Evolutionary conservation across 306 rosid species (phyloP).

Genomic region (Cicer cuneatum): DNA sequence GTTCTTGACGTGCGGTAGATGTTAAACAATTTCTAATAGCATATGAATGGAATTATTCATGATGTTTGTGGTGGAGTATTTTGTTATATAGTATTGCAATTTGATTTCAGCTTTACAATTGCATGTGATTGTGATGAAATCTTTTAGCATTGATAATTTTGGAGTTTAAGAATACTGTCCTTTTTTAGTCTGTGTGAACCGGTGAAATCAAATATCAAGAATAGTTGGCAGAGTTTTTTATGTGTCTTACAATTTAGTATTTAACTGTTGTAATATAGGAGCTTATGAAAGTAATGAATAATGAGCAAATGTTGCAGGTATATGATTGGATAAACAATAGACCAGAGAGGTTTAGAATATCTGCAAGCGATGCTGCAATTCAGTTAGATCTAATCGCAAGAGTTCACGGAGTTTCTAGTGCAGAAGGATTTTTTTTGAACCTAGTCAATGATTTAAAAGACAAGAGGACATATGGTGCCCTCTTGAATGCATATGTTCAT

Average conservation of each 20-base stretch:
- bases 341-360: slow-evolving; percentile 79
- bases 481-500: slow-evolving; percentile 80
- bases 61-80: not conserved
- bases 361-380: slow-evolving; percentile 83
- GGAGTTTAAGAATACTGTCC: not conserved
- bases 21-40: not conserved
- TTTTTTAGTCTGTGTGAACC: not conserved
- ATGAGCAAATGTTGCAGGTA: slow-evolving; percentile 57
- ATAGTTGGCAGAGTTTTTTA: not conserved
- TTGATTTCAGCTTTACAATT: not conserved
- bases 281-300: slow-evolving; percentile 28
- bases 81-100: not conserved
- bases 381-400: slow-evolving; percentile 85
- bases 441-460: slow-evolving; percentile 65
- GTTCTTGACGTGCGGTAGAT: too few relatives aligned
- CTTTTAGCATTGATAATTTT: not conserved
- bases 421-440: slow-evolving; percentile 75
- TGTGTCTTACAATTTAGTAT: not conserved
- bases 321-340: slow-evolving; percentile 91
- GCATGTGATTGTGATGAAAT: too few relatives aligned
- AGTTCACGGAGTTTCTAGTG: slow-evolving; percentile 75
- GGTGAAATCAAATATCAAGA: not conserved
- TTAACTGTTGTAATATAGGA: not conserved
- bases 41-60: not conserved
- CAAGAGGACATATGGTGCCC: slow-evolving; percentile 79